Percentiles rank a stretch among this genome's conserved stretches.
phyloP scores from a whole-genome alignment of 495 filamentous ascomycete species.

The Bacidia gigantensis region DNA sequence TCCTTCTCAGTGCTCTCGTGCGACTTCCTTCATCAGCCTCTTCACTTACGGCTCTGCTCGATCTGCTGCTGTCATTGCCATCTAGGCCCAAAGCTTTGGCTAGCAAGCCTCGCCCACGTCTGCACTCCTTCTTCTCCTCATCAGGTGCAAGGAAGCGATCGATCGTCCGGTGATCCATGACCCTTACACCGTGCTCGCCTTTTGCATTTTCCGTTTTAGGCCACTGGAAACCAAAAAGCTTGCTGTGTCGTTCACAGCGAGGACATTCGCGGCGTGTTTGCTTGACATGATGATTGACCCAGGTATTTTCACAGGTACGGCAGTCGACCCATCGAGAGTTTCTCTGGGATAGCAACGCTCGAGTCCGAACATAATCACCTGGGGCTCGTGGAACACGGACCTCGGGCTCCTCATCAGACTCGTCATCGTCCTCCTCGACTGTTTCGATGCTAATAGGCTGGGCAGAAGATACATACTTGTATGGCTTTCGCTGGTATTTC shows the following conservation, averaged over 20 bases:
- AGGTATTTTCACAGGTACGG: slow-evolving; percentile 62
- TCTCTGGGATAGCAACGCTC: slow-evolving; percentile 53
- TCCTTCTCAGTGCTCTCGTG: neutral
- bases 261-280: slow-evolving; percentile 72
- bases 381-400: slow-evolving; percentile 38
- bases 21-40: neutral
- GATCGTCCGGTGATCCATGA: slow-evolving; percentile 58
- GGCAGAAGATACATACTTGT: neutral
- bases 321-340: slow-evolving; percentile 78
- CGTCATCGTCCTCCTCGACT: slow-evolving; percentile 13
- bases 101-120: slow-evolving; percentile 24
- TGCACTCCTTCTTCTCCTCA: slow-evolving; percentile 47
- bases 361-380: slow-evolving; percentile 67
- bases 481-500: neutral
- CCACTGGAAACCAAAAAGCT: slow-evolving; percentile 90
- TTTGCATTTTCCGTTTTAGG: slow-evolving; percentile 79
- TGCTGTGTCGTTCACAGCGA: slow-evolving; percentile 88
- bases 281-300: slow-evolving; percentile 79
- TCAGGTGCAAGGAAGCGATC: slow-evolving; percentile 55
- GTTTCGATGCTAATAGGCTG: neutral
- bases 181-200: slow-evolving; percentile 58
- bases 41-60: neutral
- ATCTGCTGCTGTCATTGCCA: slow-evolving; percentile 1
- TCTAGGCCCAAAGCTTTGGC: slow-evolving; percentile 25
- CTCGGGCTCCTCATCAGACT: slow-evolving; percentile 30